Conservation (phyloP, 306 rosid species). For the Dicorynia guianensis region DNA sequence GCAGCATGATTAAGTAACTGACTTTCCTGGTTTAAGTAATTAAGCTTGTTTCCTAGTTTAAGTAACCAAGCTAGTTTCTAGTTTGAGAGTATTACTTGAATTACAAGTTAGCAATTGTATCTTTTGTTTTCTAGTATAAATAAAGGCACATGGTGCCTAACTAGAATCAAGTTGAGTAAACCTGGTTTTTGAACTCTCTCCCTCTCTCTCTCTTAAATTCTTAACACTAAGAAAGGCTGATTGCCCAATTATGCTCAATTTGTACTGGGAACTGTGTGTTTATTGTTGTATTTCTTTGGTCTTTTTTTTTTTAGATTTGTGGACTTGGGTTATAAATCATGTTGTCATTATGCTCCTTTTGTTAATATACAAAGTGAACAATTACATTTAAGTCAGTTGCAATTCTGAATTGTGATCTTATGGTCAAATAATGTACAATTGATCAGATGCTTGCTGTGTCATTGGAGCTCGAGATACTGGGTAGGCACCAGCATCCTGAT, state of each 20-base stretch:
- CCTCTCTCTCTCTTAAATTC: too few species aligned
- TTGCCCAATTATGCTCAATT: conserved; percentile 15
- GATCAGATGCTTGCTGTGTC: conserved; percentile 86
- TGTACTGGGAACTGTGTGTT: conserved; percentile 10
- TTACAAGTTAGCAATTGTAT: too few species aligned
- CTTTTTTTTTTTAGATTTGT: conserved; percentile 7
- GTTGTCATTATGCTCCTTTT: conserved; percentile 26
- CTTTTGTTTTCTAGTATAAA: too few species aligned
- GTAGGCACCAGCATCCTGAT: conserved; percentile 92
- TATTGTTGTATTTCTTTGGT: conserved; percentile 16
- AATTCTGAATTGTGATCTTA: conserved; percentile 35
- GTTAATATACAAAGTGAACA: conserved; percentile 21
- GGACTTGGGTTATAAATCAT: background rate
- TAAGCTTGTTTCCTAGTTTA: too few species aligned
- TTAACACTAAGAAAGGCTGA: conserved; percentile 1
- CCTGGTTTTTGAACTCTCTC: too few species aligned
- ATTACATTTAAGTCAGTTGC: background rate
- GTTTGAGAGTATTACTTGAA: too few species aligned
- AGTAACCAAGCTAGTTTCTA: too few species aligned
- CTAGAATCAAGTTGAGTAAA: too few species aligned
- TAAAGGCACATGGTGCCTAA: too few species aligned
- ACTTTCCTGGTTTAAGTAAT: too few species aligned
- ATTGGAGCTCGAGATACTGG: conserved; percentile 91
- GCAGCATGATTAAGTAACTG: too few species aligned
- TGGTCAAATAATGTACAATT: conserved; percentile 43